phyloP scores from a whole-genome alignment of 805 yeast species.

The Jamesozyma hellenica region DNA sequence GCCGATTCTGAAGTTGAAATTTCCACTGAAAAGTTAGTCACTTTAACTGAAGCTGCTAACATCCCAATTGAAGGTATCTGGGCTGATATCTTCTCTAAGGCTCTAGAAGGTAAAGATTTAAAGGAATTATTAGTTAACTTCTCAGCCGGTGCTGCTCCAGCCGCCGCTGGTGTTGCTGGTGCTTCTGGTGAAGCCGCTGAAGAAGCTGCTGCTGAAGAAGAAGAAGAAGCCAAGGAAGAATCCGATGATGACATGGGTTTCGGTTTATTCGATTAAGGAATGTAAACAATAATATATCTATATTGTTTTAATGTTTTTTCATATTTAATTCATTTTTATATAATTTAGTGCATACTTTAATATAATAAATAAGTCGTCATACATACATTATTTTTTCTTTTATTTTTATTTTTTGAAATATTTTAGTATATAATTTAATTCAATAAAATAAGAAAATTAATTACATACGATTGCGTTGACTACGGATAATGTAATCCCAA shows the following conservation, averaged over 20 bases:
- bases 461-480: no score
- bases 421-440: no score
- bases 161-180: slow-evolving; percentile 35
- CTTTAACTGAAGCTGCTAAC: slow-evolving; percentile 70
- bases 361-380: slow-evolving; percentile 1
- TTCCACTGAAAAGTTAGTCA: slow-evolving; percentile 68
- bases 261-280: slow-evolving; percentile 85
- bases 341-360: slow-evolving; percentile 3
- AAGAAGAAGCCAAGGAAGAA: slow-evolving; percentile 54
- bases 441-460: no score
- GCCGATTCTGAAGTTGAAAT: slow-evolving; percentile 96
- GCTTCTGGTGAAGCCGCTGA: slow-evolving; percentile 39
- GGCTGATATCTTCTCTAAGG: slow-evolving; percentile 76
- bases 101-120: slow-evolving; percentile 74
- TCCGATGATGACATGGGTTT: slow-evolving; percentile 85
- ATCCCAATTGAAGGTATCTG: slow-evolving; percentile 64
- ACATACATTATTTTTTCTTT: not conserved
- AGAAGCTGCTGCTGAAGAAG: slow-evolving; percentile 39
- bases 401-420: no score
- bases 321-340: slow-evolving; percentile 2
- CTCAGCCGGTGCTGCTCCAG: slow-evolving; percentile 36
- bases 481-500: no score
- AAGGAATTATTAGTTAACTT: slow-evolving; percentile 56
- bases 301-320: no score
- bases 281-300: no score